phyloP scores from a whole-genome alignment of 495 filamentous ascomycete species.

The Penicillium samsonianum region DNA sequence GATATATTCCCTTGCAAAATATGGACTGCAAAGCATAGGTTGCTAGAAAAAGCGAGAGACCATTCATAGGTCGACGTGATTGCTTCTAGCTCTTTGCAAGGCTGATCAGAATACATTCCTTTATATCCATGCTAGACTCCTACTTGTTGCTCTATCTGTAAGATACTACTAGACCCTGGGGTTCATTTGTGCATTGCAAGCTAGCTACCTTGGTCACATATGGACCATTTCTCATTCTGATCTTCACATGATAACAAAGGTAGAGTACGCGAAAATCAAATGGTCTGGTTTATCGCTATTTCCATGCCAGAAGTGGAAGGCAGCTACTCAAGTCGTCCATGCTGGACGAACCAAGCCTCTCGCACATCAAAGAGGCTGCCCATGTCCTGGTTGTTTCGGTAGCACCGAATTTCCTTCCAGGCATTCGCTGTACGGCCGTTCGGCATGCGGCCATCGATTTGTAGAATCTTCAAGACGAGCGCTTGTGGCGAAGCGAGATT shows the following conservation, averaged over 20 bases:
- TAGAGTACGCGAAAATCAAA: not conserved
- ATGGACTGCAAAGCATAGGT: no score
- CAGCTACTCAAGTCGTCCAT: conserved; percentile 13
- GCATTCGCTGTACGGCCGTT: conserved; percentile 46
- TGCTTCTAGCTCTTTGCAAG: no score
- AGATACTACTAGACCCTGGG: no score
- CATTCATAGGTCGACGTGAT: no score
- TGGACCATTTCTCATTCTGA: not conserved
- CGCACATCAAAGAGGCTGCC: conserved; percentile 57
- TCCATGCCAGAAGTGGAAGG: conserved; percentile 5
- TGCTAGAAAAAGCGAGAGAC: no score
- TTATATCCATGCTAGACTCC: not conserved
- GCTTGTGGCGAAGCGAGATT: conserved; percentile 32
- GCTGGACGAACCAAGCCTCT: conserved; percentile 44
- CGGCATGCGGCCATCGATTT: conserved; percentile 38
- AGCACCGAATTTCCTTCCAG: conserved; percentile 54
- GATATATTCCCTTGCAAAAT: no score
- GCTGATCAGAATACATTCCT: no score
- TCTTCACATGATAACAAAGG: not conserved
- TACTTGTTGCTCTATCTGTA: not conserved
- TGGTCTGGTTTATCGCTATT: not conserved
- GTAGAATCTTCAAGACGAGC: conserved; percentile 42
- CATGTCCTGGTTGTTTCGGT: conserved; percentile 57
- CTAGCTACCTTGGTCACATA: not conserved
- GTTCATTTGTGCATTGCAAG: not conserved